Evolutionary conservation across 768 basidiomycete genomes (phyloP).

Genomic region (Macrolepiota dolichaula): DNA sequence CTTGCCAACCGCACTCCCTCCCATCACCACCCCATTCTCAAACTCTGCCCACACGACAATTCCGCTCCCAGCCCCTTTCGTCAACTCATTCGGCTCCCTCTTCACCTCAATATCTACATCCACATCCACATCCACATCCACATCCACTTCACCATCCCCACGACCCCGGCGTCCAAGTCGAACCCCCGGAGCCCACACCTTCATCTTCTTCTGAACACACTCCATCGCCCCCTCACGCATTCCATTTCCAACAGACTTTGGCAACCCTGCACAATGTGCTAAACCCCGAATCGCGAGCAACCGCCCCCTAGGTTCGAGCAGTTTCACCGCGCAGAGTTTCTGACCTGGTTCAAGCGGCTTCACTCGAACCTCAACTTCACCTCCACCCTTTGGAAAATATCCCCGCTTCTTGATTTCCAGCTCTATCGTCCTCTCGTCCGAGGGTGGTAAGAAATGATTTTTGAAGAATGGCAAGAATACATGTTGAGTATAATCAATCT

Average conservation of each 20-base stretch:
- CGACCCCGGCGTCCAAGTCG: background rate
- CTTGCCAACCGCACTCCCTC: constrained; percentile 63
- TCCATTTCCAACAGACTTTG: constrained; percentile 45
- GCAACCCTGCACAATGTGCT: constrained; percentile 68
- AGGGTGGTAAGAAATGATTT: constrained; percentile 38
- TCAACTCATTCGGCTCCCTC: constrained; percentile 41
- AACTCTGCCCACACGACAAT: constrained; percentile 77
- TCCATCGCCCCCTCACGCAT: constrained; percentile 54
- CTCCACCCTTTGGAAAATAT: constrained; percentile 74
- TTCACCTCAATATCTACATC: constrained; percentile 36
- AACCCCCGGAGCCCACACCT: constrained; percentile 25
- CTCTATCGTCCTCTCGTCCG: constrained; percentile 17
- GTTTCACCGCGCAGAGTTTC: constrained; percentile 34
- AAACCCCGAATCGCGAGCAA: constrained; percentile 50
- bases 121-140: constrained; percentile 18
- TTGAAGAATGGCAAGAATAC: constrained; percentile 68
- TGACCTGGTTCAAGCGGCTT: constrained; percentile 38
- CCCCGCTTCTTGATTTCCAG: constrained; percentile 56
- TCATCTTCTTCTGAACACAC: constrained; percentile 28
- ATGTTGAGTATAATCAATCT: constrained; percentile 67
- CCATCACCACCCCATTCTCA: constrained; percentile 61
- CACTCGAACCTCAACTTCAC: constrained; percentile 46
- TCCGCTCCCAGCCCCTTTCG: constrained; percentile 65
- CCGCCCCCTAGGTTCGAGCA: constrained; percentile 57
- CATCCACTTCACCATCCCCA: background rate